Conservation (phyloP, 2,329 filamentous ascomycete species). For the Apiospora sp. region DNA sequence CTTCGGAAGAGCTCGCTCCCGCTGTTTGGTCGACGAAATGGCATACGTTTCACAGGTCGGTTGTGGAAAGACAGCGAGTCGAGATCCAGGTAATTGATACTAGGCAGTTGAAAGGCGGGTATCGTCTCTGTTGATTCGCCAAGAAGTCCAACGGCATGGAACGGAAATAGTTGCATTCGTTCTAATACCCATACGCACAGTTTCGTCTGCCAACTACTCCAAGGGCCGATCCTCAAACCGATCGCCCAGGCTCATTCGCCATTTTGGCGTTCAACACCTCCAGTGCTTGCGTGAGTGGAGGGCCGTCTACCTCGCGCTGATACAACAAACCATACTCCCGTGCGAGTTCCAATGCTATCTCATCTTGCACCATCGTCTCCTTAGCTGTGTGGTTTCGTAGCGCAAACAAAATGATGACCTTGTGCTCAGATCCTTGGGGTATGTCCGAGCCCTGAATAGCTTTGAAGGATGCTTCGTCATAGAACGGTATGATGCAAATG, state of each 20-base stretch:
- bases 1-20: too few species aligned
- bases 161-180: too few species aligned
- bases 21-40: too few species aligned
- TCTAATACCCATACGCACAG: too few species aligned
- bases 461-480: neutral
- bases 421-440: neutral
- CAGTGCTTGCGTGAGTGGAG: constrained; percentile 1
- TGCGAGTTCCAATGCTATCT: neutral
- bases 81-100: too few species aligned
- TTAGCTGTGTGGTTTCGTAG: neutral
- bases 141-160: too few species aligned
- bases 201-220: too few species aligned
- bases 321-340: neutral
- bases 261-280: neutral
- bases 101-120: too few species aligned
- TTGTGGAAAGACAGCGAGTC: too few species aligned
- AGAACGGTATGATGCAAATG: constrained; percentile 3
- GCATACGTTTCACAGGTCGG: too few species aligned
- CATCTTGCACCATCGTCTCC: neutral
- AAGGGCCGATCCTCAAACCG: constrained; percentile 1
- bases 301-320: neutral
- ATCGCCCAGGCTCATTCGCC: neutral
- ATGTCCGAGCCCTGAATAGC: neutral
- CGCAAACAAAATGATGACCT: neutral
- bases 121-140: too few species aligned